Evolutionary conservation across 768 basidiomycete genomes (phyloP), one percentile per base, ranked within the genome.

Genomic region (Suillus subluteus): DNA sequence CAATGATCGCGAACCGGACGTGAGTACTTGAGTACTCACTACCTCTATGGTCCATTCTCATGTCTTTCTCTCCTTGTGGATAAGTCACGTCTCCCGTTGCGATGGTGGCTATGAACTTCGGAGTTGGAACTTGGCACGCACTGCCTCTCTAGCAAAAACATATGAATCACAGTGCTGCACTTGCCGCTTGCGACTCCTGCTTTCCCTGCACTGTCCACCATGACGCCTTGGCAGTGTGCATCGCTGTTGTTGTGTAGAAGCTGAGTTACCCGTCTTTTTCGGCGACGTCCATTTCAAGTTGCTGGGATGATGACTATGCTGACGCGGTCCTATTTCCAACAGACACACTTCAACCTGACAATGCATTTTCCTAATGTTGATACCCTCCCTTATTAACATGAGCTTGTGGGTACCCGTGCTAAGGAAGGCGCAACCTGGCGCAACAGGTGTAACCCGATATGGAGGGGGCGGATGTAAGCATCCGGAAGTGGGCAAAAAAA

Each of bases 221-320:
- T 89, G 89, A 0, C 91, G 88, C 90, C 0, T 82, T 91, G 30
- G 91, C 89, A 9, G 89, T 90, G 35, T 88, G 86, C 70, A 83
- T 91, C 52, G 88, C 90, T 64, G 82, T 91, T 4, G 89, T 82
- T 4, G 79, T 85, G 46, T 78, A 82, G n/a, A 82, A 84, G 11
- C 85, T 86, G 4, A 90, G 90, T 71, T 89, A 88, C 85, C 67
- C 70, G 84, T 73, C 1, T 44, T 62, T 11, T 23, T 30, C 43
- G 52, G 62, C 37, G 65, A 26, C 32, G 40, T 44, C 18, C 40
- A 30, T 37, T 37, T 23, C 18, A 44, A 44, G 23, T 6, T 23
- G n/a, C 2, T 9, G 26, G 26, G 26, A 26, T 26, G 26, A 26
- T 26, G 52, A 30, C 55, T 15, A 58, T 48, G n/a, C n/a, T 64